Base-by-base conservation (phyloP, 116 monocot species). In the Trichopus zeylanicus region DNA sequence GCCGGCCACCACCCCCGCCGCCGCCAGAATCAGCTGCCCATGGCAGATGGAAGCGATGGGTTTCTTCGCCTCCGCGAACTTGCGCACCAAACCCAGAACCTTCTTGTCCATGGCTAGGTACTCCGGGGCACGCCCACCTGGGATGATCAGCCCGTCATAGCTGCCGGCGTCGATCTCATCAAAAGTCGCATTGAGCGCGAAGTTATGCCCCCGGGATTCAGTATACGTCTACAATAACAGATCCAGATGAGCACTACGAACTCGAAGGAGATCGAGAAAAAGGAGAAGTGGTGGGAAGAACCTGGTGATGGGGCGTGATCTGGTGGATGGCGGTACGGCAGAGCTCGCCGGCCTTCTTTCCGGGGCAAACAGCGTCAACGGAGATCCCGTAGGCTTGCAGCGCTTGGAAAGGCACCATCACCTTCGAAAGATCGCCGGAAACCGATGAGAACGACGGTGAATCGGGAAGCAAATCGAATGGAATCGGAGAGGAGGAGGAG, bases 121-220 rank as follows among this genome's bases (percentile, higher is more conserved):
- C 53, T 93, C 93, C 18, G 93, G 88, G n/a, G 93, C 85, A 13
- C 93, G 84, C 0, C 88, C 93, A 69, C 93, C 93, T 12, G 93
- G 93, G 39, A 93, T 77, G 25, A 93, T 37, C 11, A 93, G 53
- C 3, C 90, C 95, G 65, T 86, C 78, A 56, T 95, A 95, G 30
- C 70, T 67, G 32, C 29, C 57, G 5, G 48, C 69, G n/a, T 78
- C 74, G 67, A 90, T 64, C 31, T 78, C 83, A 56, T 69, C 73
- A 48, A 83, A 90, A 25, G 78, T 72, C 42, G 95, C 95, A 76
- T 89, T 95, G 5, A 95, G 86, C 15, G 68, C 35, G 62, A 90
- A 95, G 66, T 95, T 95, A 38, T 95, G 95, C 15, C 95, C 95
- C 35, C 84, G 73, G 55, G 81, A 74, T 37, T 95, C 95, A 8